Conservation (phyloP, 257 asterid species). For the Nicotiana attenuata region DNA sequence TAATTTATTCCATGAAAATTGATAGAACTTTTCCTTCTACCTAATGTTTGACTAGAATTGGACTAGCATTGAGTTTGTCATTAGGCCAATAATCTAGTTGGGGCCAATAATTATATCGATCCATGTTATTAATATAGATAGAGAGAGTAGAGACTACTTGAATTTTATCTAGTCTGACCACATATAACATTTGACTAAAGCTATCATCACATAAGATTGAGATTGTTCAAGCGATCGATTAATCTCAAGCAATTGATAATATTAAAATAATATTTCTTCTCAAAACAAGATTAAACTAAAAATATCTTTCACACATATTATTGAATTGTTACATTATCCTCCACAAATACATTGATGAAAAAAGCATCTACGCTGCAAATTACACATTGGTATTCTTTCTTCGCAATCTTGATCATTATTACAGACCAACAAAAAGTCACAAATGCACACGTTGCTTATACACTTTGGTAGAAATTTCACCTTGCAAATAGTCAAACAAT, state of each 20-base stretch:
- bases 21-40: too few relatives aligned
- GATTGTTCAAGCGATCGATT: too few relatives aligned
- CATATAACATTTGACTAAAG: too few relatives aligned
- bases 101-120: too few relatives aligned
- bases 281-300: not conserved
- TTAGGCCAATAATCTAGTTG: too few relatives aligned
- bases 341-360: not conserved
- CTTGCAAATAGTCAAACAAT: not conserved
- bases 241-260: not conserved
- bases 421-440: not conserved
- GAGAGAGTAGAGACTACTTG: too few relatives aligned
- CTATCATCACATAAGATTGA: too few relatives aligned
- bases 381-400: not conserved
- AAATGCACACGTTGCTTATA: not conserved
- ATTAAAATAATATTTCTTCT: not conserved
- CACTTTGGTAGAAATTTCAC: not conserved
- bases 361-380: not conserved
- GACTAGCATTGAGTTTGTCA: too few relatives aligned
- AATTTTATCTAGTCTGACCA: too few relatives aligned
- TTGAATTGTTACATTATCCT: not conserved
- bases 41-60: too few relatives aligned
- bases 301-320: not conserved
- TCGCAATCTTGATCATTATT: not conserved
- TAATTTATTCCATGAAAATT: too few relatives aligned
- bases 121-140: too few relatives aligned